These are phyloP conservation scores for Cyclostephanos invisitatus DNA, from an alignment of 108 stramenopile genomes.

Conservation along the genomic window DNA sequence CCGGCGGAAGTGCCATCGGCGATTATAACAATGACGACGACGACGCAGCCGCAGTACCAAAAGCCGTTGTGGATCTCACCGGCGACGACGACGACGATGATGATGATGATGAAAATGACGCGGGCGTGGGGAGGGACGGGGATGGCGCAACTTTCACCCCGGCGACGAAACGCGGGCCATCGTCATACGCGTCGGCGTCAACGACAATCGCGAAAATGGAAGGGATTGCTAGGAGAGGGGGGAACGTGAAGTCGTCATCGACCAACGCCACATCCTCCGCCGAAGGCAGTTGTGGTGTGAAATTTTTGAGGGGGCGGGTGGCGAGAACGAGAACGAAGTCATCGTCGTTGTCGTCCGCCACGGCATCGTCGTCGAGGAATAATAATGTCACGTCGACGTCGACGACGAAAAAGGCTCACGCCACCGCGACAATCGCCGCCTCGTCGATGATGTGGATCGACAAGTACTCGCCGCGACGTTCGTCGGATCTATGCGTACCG, in stretches of 20 bases:
- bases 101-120: not conserved
- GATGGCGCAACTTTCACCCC: not conserved
- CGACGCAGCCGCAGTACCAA: not conserved
- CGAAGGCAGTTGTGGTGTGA: too few species aligned
- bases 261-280: too few species aligned
- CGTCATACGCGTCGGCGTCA: too few species aligned
- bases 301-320: too few species aligned
- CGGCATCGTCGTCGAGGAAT: not conserved
- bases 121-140: too few species aligned
- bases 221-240: too few species aligned
- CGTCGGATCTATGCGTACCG: conserved; percentile 72
- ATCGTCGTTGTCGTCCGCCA: not conserved
- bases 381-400: not conserved
- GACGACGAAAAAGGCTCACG: not conserved
- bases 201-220: too few species aligned
- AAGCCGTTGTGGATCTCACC: conserved; percentile 21
- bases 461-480: conserved; percentile 56
- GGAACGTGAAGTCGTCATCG: too few species aligned
- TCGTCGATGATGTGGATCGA: conserved; percentile 63
- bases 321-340: not conserved
- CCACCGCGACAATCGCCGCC: not conserved
- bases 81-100: conserved; percentile 3
- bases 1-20: not conserved
- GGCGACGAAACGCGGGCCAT: not conserved
- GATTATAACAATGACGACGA: not conserved